A percentile compares a stretch with the other conserved stretches of the same genome.
These are phyloP conservation scores for Pseudogymnoascus sp. DNA, from an alignment of 2,329 filamentous ascomycete genomes.

Conservation along the genomic window DNA sequence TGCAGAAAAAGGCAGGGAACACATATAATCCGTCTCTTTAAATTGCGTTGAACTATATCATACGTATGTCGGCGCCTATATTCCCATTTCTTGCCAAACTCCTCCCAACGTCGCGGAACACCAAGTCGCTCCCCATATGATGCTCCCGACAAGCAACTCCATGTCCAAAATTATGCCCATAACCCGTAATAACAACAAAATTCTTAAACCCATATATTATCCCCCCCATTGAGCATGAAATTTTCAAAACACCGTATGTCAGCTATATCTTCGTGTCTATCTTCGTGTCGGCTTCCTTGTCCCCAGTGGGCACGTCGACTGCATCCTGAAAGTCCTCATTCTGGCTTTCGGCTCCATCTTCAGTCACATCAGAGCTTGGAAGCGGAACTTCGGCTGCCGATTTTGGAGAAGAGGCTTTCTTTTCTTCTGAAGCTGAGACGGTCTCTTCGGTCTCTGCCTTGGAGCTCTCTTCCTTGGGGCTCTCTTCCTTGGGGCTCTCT, in stretches of 20 bases:
- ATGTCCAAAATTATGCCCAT: not conserved
- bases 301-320: not conserved
- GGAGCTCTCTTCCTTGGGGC: not conserved
- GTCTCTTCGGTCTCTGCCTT: not conserved
- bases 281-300: not conserved
- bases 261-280: slow-evolving; percentile 2
- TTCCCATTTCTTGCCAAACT: not conserved
- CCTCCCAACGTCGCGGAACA: not conserved
- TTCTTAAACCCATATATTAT: not conserved
- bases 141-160: not conserved
- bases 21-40: not conserved
- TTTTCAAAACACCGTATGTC: not conserved
- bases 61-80: not conserved
- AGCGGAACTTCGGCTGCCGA: not conserved
- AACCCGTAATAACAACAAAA: not conserved
- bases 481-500: not conserved
- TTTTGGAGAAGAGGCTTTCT: not conserved
- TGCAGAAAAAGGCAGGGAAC: not conserved
- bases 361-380: not conserved
- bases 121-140: slow-evolving; percentile 1
- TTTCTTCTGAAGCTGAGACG: not conserved
- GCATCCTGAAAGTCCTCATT: not conserved
- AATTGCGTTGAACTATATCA: not conserved
- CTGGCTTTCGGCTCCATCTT: not conserved
- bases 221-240: not conserved